Base-by-base conservation (phyloP, 1,139 yeast species). In the Diutina sp. region DNA sequence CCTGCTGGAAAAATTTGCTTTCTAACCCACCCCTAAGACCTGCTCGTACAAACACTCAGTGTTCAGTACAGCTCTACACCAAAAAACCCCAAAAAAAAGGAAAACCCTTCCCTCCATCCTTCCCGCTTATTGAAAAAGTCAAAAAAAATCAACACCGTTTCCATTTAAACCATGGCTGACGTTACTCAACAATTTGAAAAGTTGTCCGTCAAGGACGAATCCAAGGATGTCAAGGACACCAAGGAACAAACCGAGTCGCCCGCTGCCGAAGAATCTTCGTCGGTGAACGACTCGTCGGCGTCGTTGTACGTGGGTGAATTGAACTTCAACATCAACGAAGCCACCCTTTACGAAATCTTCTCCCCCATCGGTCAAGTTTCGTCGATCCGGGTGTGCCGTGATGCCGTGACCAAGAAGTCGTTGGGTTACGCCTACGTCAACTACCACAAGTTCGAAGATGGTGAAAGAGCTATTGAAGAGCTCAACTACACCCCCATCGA, bases 341-440 rank as follows among this genome's bases (percentile, higher is more conserved):
- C 99, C 62, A 81, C 87, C 68, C 84, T 93, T 69, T 93, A 89
- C 72, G 99, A 93, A 78, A 79, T 91, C 68, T 93, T 93, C 80
- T 88, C 96, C 65, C 93, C 90, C 69, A 82, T 93, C 67, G 99
- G 99, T 64, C 93, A 90, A 69, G 98, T 93, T 61, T 85, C 97
- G 50, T 89, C 97, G 61, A 91, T 93, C 73, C 90, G 98, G 78
- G 97, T 93, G 63, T 93, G 99, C 80, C 93, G 99, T 78, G 98
- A 93, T 72, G 96, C 98, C 64, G 89, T 93, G 65, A 84, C 98
- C 72, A 90, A 93, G 80, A 90, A 91, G 71, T 91, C 98, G 61
- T 84, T 93, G 66, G 98, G 99, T 69, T 95, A 93, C 74, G 99
- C 98, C 68, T 93, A 93, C 77, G 97, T 95, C 69, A 93, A 93